phyloP scores from a whole-genome alignment of 345 rosid species.

The Euclidium syriacum region DNA sequence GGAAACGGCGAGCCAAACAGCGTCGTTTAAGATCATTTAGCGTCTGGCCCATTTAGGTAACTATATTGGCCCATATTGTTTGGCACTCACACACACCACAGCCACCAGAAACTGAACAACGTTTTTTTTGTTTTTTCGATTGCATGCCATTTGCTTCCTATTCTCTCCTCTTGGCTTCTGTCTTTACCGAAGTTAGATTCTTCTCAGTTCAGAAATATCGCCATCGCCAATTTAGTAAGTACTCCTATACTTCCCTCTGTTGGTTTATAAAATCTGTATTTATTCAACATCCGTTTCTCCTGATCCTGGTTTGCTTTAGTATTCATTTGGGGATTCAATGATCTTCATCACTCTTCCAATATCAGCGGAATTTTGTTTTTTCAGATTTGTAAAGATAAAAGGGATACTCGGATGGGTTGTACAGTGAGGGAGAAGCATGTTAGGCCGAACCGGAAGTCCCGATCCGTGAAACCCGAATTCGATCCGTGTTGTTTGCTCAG shows the following conservation, averaged over 20 bases:
- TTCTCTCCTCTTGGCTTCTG: background rate
- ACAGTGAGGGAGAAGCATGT: conserved; percentile 59
- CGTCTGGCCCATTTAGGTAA: background rate
- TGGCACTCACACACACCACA: background rate
- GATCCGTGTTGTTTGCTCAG: conserved; percentile 55
- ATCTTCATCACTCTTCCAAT: conserved; percentile 11
- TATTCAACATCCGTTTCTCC: background rate
- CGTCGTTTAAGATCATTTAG: background rate
- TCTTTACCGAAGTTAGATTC: background rate
- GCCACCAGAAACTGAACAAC: background rate
- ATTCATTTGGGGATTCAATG: conserved; percentile 13
- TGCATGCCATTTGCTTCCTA: conserved; percentile 10
- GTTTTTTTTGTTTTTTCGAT: background rate
- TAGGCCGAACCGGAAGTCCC: conserved; percentile 48
- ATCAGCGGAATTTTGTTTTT: background rate
- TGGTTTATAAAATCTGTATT: background rate
- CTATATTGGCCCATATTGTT: background rate
- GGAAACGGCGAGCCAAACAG: background rate
- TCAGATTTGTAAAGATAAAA: background rate
- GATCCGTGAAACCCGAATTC: conserved; percentile 53
- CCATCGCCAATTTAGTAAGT: conserved; percentile 22
- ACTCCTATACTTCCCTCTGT: background rate
- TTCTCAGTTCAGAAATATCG: background rate
- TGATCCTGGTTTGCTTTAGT: conserved; percentile 3
- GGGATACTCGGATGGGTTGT: conserved; percentile 46